Evolutionary conservation across 2,329 filamentous ascomycete genomes (phyloP).

Genomic region (Exophiala oligosperma): DNA sequence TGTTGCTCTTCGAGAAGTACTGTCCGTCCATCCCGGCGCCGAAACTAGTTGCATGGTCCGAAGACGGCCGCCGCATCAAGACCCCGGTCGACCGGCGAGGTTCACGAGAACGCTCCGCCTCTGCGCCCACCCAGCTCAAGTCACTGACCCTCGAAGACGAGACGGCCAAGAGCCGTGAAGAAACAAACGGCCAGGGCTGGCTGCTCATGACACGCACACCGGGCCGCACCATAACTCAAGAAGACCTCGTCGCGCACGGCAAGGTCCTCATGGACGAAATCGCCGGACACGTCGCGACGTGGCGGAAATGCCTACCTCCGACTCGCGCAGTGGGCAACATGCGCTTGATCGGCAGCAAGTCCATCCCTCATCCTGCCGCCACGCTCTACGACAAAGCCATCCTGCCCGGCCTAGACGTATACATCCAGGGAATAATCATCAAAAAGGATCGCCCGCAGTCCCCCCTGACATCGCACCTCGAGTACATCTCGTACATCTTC

Average conservation of each 20-base stretch:
- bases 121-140: not conserved
- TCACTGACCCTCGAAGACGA: not conserved
- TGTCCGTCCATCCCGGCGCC: constrained; percentile 23
- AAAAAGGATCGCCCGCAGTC: constrained; percentile 2
- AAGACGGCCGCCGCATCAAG: constrained; percentile 21
- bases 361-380: constrained; percentile 8
- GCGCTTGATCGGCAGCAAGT: constrained; percentile 12
- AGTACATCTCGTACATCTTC: constrained; percentile 13
- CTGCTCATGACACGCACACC: constrained; percentile 20
- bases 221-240: constrained; percentile 14
- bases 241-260: constrained; percentile 17
- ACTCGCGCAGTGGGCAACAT: constrained; percentile 19
- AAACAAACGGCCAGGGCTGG: constrained; percentile 18
- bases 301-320: constrained; percentile 20
- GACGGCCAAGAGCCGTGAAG: not conserved
- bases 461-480: constrained; percentile 9
- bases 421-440: constrained; percentile 18
- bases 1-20: constrained; percentile 22
- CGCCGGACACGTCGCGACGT: constrained; percentile 18
- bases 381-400: constrained; percentile 19
- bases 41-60: constrained; percentile 23
- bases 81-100: constrained; percentile 15
- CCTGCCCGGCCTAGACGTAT: constrained; percentile 17
- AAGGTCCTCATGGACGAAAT: constrained; percentile 20
- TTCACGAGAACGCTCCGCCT: not conserved